These are phyloP conservation scores for Pythium diclinum DNA, from an alignment of 352 stramenopile genomes.

Conservation along the genomic window DNA sequence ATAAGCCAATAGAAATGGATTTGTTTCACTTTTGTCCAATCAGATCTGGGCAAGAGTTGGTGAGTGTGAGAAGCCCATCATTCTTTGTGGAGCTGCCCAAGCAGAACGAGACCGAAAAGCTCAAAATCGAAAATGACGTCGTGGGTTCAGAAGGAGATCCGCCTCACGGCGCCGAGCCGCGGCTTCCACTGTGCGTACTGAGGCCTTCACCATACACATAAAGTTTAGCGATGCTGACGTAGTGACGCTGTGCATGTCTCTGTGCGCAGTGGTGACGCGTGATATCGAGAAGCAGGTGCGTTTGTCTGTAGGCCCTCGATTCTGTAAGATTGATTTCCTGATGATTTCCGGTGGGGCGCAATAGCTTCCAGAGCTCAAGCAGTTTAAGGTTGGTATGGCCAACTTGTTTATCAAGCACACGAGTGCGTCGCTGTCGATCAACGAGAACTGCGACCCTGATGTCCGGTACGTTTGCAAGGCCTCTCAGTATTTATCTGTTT, in stretches of 20 bases:
- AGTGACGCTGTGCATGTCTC: neutral
- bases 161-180: constrained; percentile 66
- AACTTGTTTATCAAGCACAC: constrained; percentile 97
- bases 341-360: neutral
- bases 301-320: neutral
- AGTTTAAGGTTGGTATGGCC: constrained; percentile 91
- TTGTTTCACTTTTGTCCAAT: constrained; percentile 13
- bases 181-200: constrained; percentile 69
- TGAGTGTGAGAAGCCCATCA: neutral
- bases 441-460: constrained; percentile 95
- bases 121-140: constrained; percentile 36
- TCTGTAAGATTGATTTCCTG: no score
- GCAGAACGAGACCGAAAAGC: neutral
- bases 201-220: neutral
- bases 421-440: constrained; percentile 94
- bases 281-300: constrained; percentile 81
- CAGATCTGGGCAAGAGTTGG: neutral
- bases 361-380: constrained; percentile 58
- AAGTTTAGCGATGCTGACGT: neutral
- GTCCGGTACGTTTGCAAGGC: constrained; percentile 59
- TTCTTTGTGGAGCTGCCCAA: neutral
- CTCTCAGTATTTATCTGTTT: no score
- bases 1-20: constrained; percentile 10
- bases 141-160: constrained; percentile 89
- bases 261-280: constrained; percentile 63